Evolutionary conservation across 2,329 filamentous ascomycete species (phyloP).

Genomic region (Bertia moriformis): DNA sequence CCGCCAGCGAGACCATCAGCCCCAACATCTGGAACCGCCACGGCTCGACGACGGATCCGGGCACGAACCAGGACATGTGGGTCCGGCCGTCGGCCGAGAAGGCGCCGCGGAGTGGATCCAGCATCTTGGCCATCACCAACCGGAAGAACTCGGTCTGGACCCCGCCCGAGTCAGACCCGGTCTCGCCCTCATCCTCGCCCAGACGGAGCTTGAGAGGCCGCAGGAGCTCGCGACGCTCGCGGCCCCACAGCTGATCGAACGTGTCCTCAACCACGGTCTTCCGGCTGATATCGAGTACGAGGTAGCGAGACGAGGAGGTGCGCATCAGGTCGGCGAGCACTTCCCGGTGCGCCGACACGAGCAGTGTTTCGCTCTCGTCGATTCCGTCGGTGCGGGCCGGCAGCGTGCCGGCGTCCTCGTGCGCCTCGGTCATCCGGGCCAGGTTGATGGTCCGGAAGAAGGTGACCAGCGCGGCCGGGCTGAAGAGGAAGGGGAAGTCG

Average conservation of each 20-base stretch:
- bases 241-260: slow-evolving; percentile 78
- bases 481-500: slow-evolving; percentile 70
- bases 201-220: slow-evolving; percentile 79
- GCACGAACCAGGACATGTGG: slow-evolving; percentile 76
- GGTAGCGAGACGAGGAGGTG: slow-evolving; percentile 54
- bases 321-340: slow-evolving; percentile 49
- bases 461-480: slow-evolving; percentile 53
- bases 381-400: slow-evolving; percentile 40
- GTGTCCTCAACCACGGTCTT: slow-evolving; percentile 56
- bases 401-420: slow-evolving; percentile 51
- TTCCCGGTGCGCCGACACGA: slow-evolving; percentile 39
- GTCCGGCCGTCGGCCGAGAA: slow-evolving; percentile 68
- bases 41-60: slow-evolving; percentile 64
- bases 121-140: slow-evolving; percentile 63
- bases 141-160: slow-evolving; percentile 96
- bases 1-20: slow-evolving; percentile 70
- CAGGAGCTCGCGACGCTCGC: slow-evolving; percentile 67
- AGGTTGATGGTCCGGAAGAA: slow-evolving; percentile 87
- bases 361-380: slow-evolving; percentile 35
- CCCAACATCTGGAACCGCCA: slow-evolving; percentile 89
- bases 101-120: slow-evolving; percentile 64
- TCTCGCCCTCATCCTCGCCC: slow-evolving; percentile 68
- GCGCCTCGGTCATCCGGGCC: slow-evolving; percentile 67
- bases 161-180: slow-evolving; percentile 84
- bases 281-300: slow-evolving; percentile 56